Conservation (phyloP, 305 asterid species). For the Coffea humblotiana region DNA sequence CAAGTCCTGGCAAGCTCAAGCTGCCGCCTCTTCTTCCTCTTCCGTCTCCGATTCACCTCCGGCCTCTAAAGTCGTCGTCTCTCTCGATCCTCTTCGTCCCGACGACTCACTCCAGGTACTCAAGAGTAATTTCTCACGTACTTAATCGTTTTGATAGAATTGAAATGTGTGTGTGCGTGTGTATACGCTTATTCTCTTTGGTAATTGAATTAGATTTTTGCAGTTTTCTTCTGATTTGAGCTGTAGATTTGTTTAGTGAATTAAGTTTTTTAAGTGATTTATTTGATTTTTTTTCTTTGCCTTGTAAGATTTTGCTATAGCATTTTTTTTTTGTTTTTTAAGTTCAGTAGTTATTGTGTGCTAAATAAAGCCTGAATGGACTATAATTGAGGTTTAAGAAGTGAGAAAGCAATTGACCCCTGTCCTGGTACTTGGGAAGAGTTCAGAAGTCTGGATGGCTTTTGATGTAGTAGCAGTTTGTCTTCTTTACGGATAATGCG, state of each 20-base stretch:
- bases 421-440: neutral
- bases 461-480: neutral
- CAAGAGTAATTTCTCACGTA: neutral
- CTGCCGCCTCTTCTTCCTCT: conserved; percentile 40
- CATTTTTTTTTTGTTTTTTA: neutral
- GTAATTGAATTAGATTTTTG: neutral
- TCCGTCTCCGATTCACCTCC: conserved; percentile 42
- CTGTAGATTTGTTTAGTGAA: neutral
- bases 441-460: neutral
- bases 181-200: too few relatives aligned
- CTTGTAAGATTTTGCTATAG: neutral
- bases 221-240: neutral
- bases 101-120: conserved; percentile 57
- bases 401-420: neutral
- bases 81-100: conserved; percentile 74
- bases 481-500: neutral
- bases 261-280: neutral
- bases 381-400: neutral
- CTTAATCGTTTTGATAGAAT: neutral
- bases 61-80: conserved; percentile 77
- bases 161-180: neutral
- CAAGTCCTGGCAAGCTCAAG: conserved; percentile 70
- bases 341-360: neutral
- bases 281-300: neutral
- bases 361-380: neutral